phyloP scores from a whole-genome alignment of 495 filamentous ascomycete species.

The Penicillium silybi region DNA sequence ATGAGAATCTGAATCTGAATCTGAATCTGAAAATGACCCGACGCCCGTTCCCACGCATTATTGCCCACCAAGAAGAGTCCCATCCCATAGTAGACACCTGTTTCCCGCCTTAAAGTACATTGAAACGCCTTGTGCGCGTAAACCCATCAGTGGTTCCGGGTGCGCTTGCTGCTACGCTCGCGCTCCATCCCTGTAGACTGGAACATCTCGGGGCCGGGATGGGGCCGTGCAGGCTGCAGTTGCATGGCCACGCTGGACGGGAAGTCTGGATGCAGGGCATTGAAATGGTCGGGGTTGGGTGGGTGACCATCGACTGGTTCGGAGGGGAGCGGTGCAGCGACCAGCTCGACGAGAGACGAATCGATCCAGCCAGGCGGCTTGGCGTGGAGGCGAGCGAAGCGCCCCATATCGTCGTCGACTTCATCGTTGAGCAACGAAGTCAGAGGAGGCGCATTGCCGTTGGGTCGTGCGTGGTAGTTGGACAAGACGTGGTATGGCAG shows the following conservation, averaged over 20 bases:
- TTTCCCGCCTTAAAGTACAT: neutral
- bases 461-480: slow-evolving; percentile 46
- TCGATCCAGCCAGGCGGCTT: slow-evolving; percentile 40
- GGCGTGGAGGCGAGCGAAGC: slow-evolving; percentile 46
- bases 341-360: slow-evolving; percentile 30
- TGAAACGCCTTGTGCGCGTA: neutral
- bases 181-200: slow-evolving; percentile 20
- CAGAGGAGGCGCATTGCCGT: slow-evolving; percentile 46
- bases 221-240: slow-evolving; percentile 22
- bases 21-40: neutral
- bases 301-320: slow-evolving; percentile 30
- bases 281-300: slow-evolving; percentile 34
- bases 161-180: slow-evolving; percentile 27
- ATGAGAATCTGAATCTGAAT: slow-evolving; percentile 4
- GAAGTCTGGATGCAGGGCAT: slow-evolving; percentile 42
- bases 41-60: neutral
- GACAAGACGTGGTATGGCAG: slow-evolving; percentile 57
- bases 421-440: slow-evolving; percentile 54
- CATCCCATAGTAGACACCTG: neutral
- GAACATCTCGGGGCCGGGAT: slow-evolving; percentile 20
- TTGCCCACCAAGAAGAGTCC: neutral
- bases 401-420: slow-evolving; percentile 54
- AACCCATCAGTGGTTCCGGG: slow-evolving; percentile 18
- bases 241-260: slow-evolving; percentile 34
- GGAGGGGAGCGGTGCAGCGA: slow-evolving; percentile 27